Evolutionary conservation across 164 flowering plant genomes (phyloP), one percentile per base, ranked within the genome.

Genomic region (Berberis thunbergii): DNA sequence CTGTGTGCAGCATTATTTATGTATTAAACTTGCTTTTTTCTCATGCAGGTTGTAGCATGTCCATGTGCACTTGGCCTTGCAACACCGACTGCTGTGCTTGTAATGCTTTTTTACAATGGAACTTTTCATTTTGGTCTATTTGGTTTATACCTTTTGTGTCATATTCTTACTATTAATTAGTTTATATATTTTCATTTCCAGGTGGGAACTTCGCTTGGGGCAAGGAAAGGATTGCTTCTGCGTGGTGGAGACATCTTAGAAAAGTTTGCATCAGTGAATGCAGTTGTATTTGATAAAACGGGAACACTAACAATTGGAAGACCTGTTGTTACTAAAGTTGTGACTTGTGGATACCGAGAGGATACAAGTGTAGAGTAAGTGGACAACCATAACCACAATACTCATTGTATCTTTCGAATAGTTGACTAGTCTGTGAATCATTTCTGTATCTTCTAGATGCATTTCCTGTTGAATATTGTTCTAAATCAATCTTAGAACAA

Each of bases 41-140:
- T 41, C 59, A 2, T 75, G 68, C 83, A 89, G 97, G 97, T 95
- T 73, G 71, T 95, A 73, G 97, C 99, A 57, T 95, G 99, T 75
- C 99, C 99, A 62, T 95, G 99, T 78, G 97, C 99, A 49, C 97
- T 95, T 72, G 99, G 99, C 64, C 76, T 95, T 64, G 99, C 99
- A 10, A 95, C 99, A 43, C 99, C 99, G 8, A 95, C 96, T 61
- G 97, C 99, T 64, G 88, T 95, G 70, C 80, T 95, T 86, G 99
- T 89, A 78, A 70, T 4, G 41, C 59, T 49, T 54, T 7, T n/a
- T 46, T 46, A 13, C 40, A 75, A 59, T 38, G 43, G 1, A 26
- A 49, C 56, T 52, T 40, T 40, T 43, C 9, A 54, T 38, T 62
- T 54, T 54, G 38, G 2, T 46, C 26, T 50, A 4, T 6, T 11